phyloP scores from a whole-genome alignment of 257 asterid genomes.

The Knoxia roxburghii region DNA sequence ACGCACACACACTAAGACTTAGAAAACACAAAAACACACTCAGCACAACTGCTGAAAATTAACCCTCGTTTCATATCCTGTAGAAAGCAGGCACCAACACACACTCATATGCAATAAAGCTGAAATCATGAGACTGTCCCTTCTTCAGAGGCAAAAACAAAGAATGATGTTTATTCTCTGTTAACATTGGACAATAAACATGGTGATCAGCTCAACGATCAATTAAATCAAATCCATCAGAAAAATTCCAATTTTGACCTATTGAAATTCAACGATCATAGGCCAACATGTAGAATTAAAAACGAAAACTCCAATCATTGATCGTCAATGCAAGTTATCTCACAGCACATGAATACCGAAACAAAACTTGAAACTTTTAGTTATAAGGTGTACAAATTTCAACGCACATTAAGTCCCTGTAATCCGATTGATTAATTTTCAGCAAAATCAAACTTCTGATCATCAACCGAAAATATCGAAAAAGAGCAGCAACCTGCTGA shows the following conservation, averaged over 20 bases:
- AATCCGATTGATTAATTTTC: neutral
- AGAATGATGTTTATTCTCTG: neutral
- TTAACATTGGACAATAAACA: neutral
- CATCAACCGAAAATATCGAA: neutral
- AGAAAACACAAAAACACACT: no score
- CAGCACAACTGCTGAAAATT: no score
- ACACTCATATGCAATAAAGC: neutral
- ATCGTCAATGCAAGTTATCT: no score
- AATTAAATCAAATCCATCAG: neutral
- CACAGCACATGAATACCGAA: neutral
- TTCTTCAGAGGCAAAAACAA: no score
- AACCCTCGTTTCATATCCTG: no score
- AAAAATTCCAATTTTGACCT: neutral
- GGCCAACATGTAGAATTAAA: neutral
- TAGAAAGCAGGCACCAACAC: no score
- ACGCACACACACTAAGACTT: no score
- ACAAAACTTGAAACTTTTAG: neutral
- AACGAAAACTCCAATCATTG: neutral
- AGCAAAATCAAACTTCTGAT: neutral
- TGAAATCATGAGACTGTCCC: neutral
- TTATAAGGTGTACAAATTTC: neutral
- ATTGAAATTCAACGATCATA: neutral
- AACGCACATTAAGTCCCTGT: no score
- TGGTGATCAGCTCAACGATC: neutral
- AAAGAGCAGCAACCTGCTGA: neutral